A percentile compares a stretch with the other conserved stretches of the same genome.
Evolutionary conservation across 164 flowering plant species (phyloP).

Genomic region (Vitis riparia): DNA sequence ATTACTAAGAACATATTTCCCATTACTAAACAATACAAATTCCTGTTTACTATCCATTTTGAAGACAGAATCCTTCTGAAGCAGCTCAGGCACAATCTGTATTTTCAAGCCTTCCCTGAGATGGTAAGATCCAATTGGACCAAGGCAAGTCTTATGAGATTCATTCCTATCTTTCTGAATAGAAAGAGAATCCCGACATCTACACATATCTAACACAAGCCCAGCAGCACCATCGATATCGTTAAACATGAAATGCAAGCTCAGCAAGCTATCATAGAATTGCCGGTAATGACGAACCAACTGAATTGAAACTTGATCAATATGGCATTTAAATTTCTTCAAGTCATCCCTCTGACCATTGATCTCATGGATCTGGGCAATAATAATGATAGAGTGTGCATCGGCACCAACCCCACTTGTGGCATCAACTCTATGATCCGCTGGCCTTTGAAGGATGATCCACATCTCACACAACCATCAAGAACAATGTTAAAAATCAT

Average conservation of each 20-base stretch:
- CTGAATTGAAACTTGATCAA: conserved; percentile 40
- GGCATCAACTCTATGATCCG: conserved; percentile 68
- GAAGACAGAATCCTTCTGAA: conserved; percentile 48
- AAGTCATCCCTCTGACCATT: conserved; percentile 73
- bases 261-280: conserved; percentile 70
- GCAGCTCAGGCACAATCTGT: conserved; percentile 45
- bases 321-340: conserved; percentile 49
- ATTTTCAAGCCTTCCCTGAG: conserved; percentile 51
- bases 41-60: conserved; percentile 28
- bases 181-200: conserved; percentile 13
- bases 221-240: conserved; percentile 72
- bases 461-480: conserved; percentile 65
- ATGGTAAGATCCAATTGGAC: conserved; percentile 63
- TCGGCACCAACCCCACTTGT: conserved; percentile 58
- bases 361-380: conserved; percentile 67
- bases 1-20: conserved; percentile 50
- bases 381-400: conserved; percentile 51
- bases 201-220: conserved; percentile 48
- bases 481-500: conserved; percentile 76
- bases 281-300: conserved; percentile 47
- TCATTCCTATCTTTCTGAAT: conserved; percentile 17
- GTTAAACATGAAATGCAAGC: conserved; percentile 66
- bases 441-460: conserved; percentile 58
- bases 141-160: conserved; percentile 25
- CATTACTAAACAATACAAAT: conserved; percentile 40